phyloP scores from a whole-genome alignment of 2,329 filamentous ascomycete species.

The Verticillium tricorpus region DNA sequence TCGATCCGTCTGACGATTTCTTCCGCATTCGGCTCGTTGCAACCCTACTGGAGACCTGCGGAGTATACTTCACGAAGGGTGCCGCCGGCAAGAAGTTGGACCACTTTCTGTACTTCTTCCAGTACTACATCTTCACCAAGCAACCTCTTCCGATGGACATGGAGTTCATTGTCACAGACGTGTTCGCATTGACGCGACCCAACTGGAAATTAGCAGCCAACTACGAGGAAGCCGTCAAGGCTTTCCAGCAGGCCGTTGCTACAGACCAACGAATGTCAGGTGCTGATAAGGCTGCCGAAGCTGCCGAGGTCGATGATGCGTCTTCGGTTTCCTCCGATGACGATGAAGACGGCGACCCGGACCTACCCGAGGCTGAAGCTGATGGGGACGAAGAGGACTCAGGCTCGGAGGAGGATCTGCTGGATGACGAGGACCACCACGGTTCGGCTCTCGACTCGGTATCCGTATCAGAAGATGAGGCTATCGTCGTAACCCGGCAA shows the following conservation, averaged over 20 bases:
- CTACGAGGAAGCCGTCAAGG: conserved; percentile 74
- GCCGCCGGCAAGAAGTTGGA: conserved; percentile 95
- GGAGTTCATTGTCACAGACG: conserved; percentile 93
- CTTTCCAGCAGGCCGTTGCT: conserved; percentile 82
- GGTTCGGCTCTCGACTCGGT: conserved; percentile 52
- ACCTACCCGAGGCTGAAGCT: conserved; percentile 57
- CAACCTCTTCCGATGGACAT: conserved; percentile 91
- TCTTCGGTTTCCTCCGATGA: conserved; percentile 69
- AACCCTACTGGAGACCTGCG: conserved; percentile 88
- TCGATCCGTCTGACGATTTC: conserved; percentile 90
- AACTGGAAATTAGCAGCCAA: conserved; percentile 87
- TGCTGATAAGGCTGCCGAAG: conserved; percentile 62
- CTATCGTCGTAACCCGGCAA: conserved; percentile 85
- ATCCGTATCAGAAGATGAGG: conserved; percentile 75
- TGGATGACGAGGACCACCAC: conserved; percentile 44
- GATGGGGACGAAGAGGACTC: conserved; percentile 51
- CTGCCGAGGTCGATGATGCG: conserved; percentile 65
- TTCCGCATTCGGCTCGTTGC: conserved; percentile 91
- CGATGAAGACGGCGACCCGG: conserved; percentile 66
- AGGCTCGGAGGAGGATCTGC: conserved; percentile 19
- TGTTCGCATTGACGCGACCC: conserved; percentile 76
- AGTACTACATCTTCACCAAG: conserved; percentile 94
- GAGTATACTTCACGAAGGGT: conserved; percentile 92
- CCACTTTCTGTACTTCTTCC: conserved; percentile 94
- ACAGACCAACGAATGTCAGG: conserved; percentile 83